Evolutionary conservation across 192 early-diverging fungal genomes (phyloP), one percentile per base, ranked within the genome.

Genomic region (Pilaira anomala): DNA sequence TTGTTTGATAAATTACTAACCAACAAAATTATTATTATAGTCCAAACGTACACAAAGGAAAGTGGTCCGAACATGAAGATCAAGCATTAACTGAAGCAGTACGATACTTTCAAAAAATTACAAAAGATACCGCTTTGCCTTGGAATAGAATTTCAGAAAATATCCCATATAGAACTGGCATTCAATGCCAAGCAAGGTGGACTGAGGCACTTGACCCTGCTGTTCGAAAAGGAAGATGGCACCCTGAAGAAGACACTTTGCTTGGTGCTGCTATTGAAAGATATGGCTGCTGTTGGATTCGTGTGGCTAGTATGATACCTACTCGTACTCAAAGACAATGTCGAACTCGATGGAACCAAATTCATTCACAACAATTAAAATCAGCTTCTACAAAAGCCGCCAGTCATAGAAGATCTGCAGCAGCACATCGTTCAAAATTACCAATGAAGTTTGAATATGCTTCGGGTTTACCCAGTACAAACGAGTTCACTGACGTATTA

Each of bases 101-200:
- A 14, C 7, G 11, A 9, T 11, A 36, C 30, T 55, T 55, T 11
- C 16, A 55, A 55, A 16, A 8, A 12, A 9, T 19, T 3, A 36
- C 19, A 8, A 41, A 67, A 5, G 25, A 19, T 7, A 7, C 1
- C 6, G 16, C 48, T 12, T 51, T 66, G 25, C 75, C 75, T 0
- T 77, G 76, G 76, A 74, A 69, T n/a, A 45, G 52, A 33, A 74
- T 77, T 36, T 72, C 76, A 0, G 28, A 57, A 16, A 22, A 63
- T 19, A 76, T 79, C n/a, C 73, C 75, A 2, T 65, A 75, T 33
- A 48, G 81, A 48, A 79, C 79, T 1, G 81, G 81, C 7, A 80
- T 83, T 40, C 81, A 83, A 53, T 80, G 79, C 21, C 81, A 83
- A 48, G 81, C 81, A n/a, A 69, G 81, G 11, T 83, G 76, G 76